Conservation (phyloP, 305 asterid genomes). For the Withania somnifera region DNA sequence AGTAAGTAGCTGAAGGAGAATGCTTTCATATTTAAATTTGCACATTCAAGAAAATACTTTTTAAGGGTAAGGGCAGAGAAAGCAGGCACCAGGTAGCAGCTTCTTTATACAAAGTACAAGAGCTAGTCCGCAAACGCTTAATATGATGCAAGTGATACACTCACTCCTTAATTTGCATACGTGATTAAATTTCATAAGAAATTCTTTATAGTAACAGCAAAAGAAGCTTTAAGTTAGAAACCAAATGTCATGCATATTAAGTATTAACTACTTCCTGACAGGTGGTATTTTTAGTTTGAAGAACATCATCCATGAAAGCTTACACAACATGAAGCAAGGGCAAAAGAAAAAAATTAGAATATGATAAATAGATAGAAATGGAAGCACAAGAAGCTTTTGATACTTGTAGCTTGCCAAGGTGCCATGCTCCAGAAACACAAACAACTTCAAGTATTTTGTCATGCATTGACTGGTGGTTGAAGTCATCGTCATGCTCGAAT, state of each 20-base stretch:
- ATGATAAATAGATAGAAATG: neutral
- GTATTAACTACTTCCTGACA: neutral
- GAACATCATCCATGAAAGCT: neutral
- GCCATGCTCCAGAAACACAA: slow-evolving; percentile 82
- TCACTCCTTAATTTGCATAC: neutral
- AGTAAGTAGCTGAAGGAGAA: neutral
- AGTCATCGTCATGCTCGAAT: slow-evolving; percentile 62
- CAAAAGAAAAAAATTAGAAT: slow-evolving; percentile 1
- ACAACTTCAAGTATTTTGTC: slow-evolving; percentile 85
- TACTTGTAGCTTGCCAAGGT: slow-evolving; percentile 88
- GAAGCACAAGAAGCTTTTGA: neutral
- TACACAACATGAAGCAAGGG: neutral
- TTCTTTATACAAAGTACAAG: neutral
- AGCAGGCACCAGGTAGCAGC: neutral
- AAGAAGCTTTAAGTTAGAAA: neutral
- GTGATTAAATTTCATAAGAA: neutral
- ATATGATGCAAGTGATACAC: neutral
- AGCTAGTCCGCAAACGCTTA: neutral
- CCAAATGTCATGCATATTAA: neutral
- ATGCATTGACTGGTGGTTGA: slow-evolving; percentile 63
- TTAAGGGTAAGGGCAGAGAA: neutral
- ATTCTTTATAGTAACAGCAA: neutral
- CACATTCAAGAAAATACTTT: neutral
- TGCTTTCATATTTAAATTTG: neutral
- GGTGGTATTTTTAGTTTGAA: neutral